Evolutionary conservation across 2,329 filamentous ascomycete genomes (phyloP).

Genomic region (Fusarium sp.): DNA sequence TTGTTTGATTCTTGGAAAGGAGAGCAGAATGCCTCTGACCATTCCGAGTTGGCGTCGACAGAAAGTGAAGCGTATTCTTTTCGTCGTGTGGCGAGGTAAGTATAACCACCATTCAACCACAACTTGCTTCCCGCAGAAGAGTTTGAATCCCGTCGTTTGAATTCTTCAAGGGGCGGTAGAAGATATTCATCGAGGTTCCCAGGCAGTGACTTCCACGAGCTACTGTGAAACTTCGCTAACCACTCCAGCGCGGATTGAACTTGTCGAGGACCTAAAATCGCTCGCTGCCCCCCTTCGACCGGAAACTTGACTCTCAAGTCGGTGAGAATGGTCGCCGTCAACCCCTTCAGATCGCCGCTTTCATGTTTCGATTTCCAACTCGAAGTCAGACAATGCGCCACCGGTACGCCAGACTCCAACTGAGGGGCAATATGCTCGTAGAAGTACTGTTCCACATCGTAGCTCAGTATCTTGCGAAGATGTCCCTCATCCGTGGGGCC

Average conservation of each 20-base stretch:
- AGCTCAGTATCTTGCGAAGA: conserved; percentile 74
- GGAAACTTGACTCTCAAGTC: conserved; percentile 68
- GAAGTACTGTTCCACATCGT: conserved; percentile 75
- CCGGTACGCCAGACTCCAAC: conserved; percentile 58
- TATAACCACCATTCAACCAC: conserved; percentile 78
- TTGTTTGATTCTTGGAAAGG: conserved; percentile 37
- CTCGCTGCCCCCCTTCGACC: conserved; percentile 66
- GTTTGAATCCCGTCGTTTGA: conserved; percentile 44
- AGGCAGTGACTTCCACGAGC: conserved; percentile 59
- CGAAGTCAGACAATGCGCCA: conserved; percentile 65
- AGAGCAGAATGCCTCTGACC: conserved; percentile 64
- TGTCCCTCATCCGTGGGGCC: conserved; percentile 67
- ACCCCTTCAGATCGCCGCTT: conserved; percentile 51
- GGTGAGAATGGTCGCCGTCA: conserved; percentile 68
- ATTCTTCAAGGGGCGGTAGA: conserved; percentile 68
- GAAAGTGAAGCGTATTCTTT: conserved; percentile 66
- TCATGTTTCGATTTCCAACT: conserved; percentile 48
- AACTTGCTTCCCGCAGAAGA: conserved; percentile 49
- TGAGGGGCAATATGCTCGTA: conserved; percentile 68
- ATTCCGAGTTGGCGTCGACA: conserved; percentile 64
- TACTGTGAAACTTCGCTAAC: conserved; percentile 71
- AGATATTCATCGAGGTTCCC: conserved; percentile 55
- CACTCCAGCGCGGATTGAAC: conserved; percentile 69
- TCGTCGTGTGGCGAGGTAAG: conserved; percentile 73
- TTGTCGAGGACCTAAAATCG: conserved; percentile 60